phyloP scores from a whole-genome alignment of 805 yeast genomes.

The Starmerella apis region DNA sequence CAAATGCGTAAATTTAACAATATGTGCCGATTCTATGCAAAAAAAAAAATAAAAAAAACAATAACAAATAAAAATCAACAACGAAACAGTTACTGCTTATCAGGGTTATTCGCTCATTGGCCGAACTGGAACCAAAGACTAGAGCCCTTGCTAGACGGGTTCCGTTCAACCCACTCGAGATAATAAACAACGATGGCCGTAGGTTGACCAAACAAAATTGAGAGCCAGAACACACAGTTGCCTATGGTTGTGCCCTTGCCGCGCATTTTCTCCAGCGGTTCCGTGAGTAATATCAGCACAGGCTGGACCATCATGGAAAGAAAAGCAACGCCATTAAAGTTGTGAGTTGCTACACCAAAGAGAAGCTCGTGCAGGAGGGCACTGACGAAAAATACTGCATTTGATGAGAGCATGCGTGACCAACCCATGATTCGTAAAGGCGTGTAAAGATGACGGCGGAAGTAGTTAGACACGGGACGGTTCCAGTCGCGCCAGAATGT shows the following conservation, averaged over 20 bases:
- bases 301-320: constrained; percentile 38
- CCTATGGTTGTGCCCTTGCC: constrained; percentile 37
- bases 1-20: no score
- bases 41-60: no score
- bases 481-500: constrained; percentile 43
- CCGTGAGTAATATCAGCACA: constrained; percentile 36
- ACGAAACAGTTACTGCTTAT: not conserved
- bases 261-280: constrained; percentile 36
- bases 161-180: constrained; percentile 34
- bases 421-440: constrained; percentile 35
- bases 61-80: no score
- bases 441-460: constrained; percentile 36
- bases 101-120: not conserved
- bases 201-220: constrained; percentile 41
- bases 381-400: constrained; percentile 36
- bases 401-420: constrained; percentile 28
- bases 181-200: constrained; percentile 37
- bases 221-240: constrained; percentile 40
- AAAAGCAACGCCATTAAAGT: constrained; percentile 40
- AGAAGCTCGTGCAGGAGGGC: constrained; percentile 40
- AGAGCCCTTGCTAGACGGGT: constrained; percentile 15
- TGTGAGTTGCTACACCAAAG: constrained; percentile 41
- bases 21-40: not conserved
- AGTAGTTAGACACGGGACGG: constrained; percentile 37
- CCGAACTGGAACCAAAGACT: constrained; percentile 8